Base-by-base conservation (phyloP, 345 rosid species). In the Populus deltoides region DNA sequence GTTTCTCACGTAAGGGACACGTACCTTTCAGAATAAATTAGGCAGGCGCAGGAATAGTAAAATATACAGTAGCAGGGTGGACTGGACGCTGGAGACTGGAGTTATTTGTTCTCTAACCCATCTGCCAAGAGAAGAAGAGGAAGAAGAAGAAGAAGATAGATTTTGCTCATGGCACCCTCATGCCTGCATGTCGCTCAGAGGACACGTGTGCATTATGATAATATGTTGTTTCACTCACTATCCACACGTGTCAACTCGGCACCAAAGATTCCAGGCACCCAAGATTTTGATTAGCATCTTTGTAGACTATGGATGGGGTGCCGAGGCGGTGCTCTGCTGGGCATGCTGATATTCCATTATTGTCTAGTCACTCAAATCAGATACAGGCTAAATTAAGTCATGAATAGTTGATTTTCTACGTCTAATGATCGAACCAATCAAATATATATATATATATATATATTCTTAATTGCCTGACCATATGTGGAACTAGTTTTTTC, bases 121-220 rank as follows among this genome's bases (percentile, higher is more conserved):
- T 69, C 45, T 45, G 51, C 6, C 51, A 13, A 13, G 51, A 45
- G 13, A 10, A 41, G 62, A 1, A 0, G n/a, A n/a, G 1, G 4
- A 1, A 0, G n/a, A n/a, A 4, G 4, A 33, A 33, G 15, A 1
- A 59, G 63, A 59, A 24, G 63, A 3, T 59, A 24, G 16, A 18
- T 25, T 77, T 73, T 67, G 49, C 71, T 65, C 68, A 76, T 78
- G 86, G 76, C 78, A 70, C 73, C 51, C 92, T 85, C 89, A 81
- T 87, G 87, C 81, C 71, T 87, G 85, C 89, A 85, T 86, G 89
- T 73, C 87, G 59, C 62, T 71, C 72, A 68, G 45, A 8, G 31
- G 84, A 88, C 86, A 87, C 87, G 88, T 87, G 89, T 81, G 67
- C 71, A 17, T 9, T 77, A 15, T 38, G 4, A 74, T 15, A 18